Conservation (phyloP, 306 rosid species). For the Abrus pulchellus region DNA sequence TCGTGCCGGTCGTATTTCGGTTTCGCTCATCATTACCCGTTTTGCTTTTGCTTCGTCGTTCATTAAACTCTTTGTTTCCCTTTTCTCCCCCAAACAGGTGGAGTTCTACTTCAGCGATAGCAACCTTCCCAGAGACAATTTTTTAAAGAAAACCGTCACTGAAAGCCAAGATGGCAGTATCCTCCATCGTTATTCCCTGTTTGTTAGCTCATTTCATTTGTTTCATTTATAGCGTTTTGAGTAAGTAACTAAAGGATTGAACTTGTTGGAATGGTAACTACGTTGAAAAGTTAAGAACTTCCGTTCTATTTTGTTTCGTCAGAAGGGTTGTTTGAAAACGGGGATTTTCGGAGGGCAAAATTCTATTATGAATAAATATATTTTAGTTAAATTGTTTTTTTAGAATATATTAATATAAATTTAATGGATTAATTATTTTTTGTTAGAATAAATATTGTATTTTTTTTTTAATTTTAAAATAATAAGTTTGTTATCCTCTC, state of each 20-base stretch:
- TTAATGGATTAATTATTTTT: too few relatives aligned
- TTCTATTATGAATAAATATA: too few relatives aligned
- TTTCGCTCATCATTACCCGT: neutral
- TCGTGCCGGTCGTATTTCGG: neutral
- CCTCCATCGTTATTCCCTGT: neutral
- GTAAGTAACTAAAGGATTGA: neutral
- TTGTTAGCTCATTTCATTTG: neutral
- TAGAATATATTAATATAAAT: too few relatives aligned
- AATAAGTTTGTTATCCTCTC: too few relatives aligned
- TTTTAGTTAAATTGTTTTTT: too few relatives aligned
- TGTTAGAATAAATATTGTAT: too few relatives aligned
- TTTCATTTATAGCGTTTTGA: neutral
- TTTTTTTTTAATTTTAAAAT: too few relatives aligned
- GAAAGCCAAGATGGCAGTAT: conserved; percentile 52
- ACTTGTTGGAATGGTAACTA: neutral
- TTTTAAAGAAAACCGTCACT: conserved; percentile 33
- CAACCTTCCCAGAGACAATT: conserved; percentile 42
- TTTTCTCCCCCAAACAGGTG: conserved; percentile 30
- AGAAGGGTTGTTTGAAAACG: too few relatives aligned
- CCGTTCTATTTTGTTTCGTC: too few relatives aligned
- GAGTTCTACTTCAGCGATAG: conserved; percentile 53
- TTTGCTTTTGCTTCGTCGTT: neutral
- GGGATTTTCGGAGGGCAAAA: too few relatives aligned
- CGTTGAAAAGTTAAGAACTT: too few relatives aligned
- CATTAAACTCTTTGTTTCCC: neutral